Percentiles rank a stretch among this genome's conserved stretches.
Conservation (phyloP, 257 asterid genomes). For the Forsythia viridissima region DNA sequence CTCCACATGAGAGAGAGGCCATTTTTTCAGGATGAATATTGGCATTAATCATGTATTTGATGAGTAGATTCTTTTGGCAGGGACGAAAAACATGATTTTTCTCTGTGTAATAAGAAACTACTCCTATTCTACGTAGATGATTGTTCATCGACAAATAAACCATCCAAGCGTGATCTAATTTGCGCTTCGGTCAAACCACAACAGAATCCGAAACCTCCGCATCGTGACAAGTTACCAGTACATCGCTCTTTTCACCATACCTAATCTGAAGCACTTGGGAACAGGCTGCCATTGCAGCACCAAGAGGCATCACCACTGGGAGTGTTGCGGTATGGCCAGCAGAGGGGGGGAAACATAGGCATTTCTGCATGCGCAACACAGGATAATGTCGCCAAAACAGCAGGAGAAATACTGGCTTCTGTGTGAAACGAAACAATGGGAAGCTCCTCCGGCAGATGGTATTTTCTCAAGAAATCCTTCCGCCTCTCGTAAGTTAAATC, state of each 20-base stretch:
- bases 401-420: conserved; percentile 2
- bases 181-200: conserved; percentile 76
- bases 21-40: too few species aligned
- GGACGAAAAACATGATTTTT: too few species aligned
- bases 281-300: conserved; percentile 99
- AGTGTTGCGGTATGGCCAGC: conserved; percentile 56
- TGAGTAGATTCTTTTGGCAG: too few species aligned
- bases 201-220: conserved; percentile 97
- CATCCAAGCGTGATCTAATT: conserved; percentile 99
- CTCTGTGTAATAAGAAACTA: too few species aligned
- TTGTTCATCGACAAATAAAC: conserved; percentile 79
- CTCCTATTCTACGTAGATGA: background rate
- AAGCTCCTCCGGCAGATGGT: conserved; percentile 74
- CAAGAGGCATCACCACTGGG: conserved; percentile 91
- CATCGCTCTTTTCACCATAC: conserved; percentile 95
- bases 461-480: conserved; percentile 70
- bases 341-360: conserved; percentile 52
- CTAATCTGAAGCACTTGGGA: conserved; percentile 93
- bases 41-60: too few species aligned
- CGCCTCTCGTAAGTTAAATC: conserved; percentile 87
- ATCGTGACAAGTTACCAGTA: conserved; percentile 87
- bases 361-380: conserved; percentile 93
- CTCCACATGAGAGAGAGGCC: too few species aligned
- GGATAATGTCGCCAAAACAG: conserved; percentile 44
- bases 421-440: conserved; percentile 89